phyloP scores from a whole-genome alignment of 495 filamentous ascomycete species.

The Glonium stellatum region DNA sequence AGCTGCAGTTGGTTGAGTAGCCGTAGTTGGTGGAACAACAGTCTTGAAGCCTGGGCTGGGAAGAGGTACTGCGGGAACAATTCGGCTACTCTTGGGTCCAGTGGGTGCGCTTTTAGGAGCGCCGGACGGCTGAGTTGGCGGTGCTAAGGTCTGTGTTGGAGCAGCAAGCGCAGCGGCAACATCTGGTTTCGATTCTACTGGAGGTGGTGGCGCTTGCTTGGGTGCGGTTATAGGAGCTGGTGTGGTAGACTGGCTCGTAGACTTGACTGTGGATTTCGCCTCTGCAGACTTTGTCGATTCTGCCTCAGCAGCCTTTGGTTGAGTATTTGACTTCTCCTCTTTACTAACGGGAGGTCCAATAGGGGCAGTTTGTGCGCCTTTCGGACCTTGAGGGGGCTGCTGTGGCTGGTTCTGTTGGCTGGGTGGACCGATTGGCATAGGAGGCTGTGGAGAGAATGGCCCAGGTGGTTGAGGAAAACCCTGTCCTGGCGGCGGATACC shows the following conservation, averaged over 20 bases:
- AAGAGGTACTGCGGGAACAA: constrained; percentile 55
- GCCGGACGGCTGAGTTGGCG: constrained; percentile 34
- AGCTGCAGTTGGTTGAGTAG: constrained; percentile 10
- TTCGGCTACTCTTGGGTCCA: constrained; percentile 62
- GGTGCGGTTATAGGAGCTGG: constrained; percentile 15
- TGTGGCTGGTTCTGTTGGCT: constrained; percentile 42
- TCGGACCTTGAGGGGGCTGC: constrained; percentile 29
- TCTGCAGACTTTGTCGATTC: constrained; percentile 23
- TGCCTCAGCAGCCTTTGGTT: constrained; percentile 31
- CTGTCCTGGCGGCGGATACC: constrained; percentile 76
- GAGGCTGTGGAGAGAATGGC: constrained; percentile 30
- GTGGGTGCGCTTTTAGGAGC: constrained; percentile 45
- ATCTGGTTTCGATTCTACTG: constrained; percentile 39
- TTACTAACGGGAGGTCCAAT: constrained; percentile 46
- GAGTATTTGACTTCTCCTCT: constrained; percentile 34
- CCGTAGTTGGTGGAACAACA: constrained; percentile 10
- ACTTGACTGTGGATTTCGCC: constrained; percentile 5
- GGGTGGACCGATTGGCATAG: constrained; percentile 38
- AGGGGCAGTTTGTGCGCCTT: constrained; percentile 46
- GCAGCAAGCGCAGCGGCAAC: constrained; percentile 35
- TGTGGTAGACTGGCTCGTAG: constrained; percentile 10
- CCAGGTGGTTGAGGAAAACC: constrained; percentile 56
- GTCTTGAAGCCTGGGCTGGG: constrained; percentile 22
- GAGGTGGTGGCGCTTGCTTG: constrained; percentile 37
- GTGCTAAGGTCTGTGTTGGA: constrained; percentile 11